Percentiles rank a stretch among this genome's conserved stretches.
Evolutionary conservation across 148 eudicot genomes (phyloP).

Genomic region (Selenicereus undatus): DNA sequence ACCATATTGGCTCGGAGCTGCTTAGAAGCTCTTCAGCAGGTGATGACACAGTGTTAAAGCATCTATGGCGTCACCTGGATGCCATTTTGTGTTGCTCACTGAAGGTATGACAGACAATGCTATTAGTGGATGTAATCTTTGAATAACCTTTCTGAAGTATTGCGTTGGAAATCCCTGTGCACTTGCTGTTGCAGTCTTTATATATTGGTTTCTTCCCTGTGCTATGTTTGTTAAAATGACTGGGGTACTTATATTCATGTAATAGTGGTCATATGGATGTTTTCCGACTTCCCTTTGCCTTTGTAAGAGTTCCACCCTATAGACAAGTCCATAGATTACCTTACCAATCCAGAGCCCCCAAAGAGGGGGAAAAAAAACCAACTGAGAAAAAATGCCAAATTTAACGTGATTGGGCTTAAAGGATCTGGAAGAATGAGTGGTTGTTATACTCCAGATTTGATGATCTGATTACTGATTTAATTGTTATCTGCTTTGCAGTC

Average conservation of each 20-base stretch:
- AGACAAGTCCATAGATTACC: too few species aligned
- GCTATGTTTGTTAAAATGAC: not conserved
- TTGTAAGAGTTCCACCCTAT: too few species aligned
- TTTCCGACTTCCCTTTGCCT: too few species aligned
- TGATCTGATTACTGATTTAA: not conserved
- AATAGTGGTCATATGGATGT: too few species aligned
- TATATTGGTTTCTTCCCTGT: not conserved
- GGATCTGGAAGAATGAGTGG: too few species aligned
- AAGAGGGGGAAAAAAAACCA: too few species aligned
- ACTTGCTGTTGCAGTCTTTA: not conserved
- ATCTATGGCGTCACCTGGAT: constrained; percentile 94
- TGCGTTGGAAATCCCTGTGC: not conserved
- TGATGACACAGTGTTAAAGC: constrained; percentile 65
- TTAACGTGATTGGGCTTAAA: too few species aligned
- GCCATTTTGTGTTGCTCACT: constrained; percentile 93
- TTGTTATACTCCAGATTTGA: too few species aligned
- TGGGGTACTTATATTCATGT: not conserved
- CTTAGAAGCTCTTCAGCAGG: constrained; percentile 48
- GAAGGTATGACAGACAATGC: constrained; percentile 47
- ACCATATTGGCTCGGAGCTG: constrained; percentile 65
- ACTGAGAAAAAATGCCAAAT: too few species aligned
- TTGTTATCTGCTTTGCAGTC: constrained; percentile 48
- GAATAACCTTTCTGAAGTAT: not conserved
- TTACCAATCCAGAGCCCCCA: too few species aligned
- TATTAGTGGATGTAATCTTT: not conserved